Percentiles rank a stretch among this genome's conserved stretches.
These are phyloP conservation scores for Ogataea philodendri DNA, from an alignment of 805 yeast genomes.

Conservation along the genomic window DNA sequence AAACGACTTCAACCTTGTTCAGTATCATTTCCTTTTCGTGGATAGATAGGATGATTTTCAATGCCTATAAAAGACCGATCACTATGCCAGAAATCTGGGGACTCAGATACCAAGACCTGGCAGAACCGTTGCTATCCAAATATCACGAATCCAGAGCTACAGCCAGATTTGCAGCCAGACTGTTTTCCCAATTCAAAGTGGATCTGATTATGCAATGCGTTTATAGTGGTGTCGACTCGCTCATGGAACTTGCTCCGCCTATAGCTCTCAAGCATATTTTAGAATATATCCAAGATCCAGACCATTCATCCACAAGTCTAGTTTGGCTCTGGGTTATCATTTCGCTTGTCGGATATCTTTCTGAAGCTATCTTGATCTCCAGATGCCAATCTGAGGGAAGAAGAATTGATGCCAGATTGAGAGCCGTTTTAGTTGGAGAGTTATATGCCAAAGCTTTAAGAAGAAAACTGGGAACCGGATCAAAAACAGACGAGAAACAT, in stretches of 20 bases:
- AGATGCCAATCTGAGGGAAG: conserved; percentile 89
- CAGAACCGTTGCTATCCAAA: conserved; percentile 61
- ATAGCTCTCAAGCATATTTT: conserved; percentile 71
- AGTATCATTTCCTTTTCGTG: conserved; percentile 68
- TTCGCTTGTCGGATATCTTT: conserved; percentile 68
- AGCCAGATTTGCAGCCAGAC: conserved; percentile 54
- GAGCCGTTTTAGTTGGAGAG: conserved; percentile 86
- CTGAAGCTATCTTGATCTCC: conserved; percentile 53
- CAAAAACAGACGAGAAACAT: conserved; percentile 28
- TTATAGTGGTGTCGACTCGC: conserved; percentile 69
- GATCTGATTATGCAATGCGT: conserved; percentile 64
- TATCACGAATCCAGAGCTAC: conserved; percentile 53
- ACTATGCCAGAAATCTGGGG: conserved; percentile 78
- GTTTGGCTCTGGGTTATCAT: conserved; percentile 86
- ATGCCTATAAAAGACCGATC: conserved; percentile 58
- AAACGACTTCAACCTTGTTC: conserved; percentile 61
- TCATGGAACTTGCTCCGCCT: conserved; percentile 75
- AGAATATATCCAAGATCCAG: conserved; percentile 79
- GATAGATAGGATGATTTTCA: conserved; percentile 68
- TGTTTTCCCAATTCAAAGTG: conserved; percentile 61
- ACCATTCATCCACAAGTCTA: conserved; percentile 55
- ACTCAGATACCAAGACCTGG: conserved; percentile 73
- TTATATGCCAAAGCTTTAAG: conserved; percentile 91
- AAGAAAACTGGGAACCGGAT: conserved; percentile 52
- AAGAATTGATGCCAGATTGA: conserved; percentile 87